Evolutionary conservation across 1,284 basidiomycete genomes (phyloP), one percentile per base, ranked within the genome.

Genomic region (Boletellus deceptivus): DNA sequence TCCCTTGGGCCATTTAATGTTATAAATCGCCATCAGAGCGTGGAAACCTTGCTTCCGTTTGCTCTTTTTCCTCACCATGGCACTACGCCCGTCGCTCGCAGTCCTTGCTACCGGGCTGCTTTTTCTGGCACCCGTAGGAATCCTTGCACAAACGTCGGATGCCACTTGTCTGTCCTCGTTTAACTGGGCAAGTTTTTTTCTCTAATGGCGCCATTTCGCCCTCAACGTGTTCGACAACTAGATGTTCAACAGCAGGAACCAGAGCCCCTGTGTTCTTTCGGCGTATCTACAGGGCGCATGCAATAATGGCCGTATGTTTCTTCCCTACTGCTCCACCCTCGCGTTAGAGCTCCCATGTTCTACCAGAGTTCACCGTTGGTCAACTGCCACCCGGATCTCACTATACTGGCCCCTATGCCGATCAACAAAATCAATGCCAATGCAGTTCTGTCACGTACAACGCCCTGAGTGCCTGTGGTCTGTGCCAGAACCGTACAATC

Each of bases 391-490:
- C 1, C 0, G 14, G 10, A 34, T 36, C 35, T 14, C 43, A 59
- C 20, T 71, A 70, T n/a, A 46, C 24, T 9, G 60, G 64, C 9
- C 70, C 68, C 22, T 44, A 40, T 13, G 54, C 17, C 31, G 11
- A 22, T 35, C 4, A 57, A 36, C 38, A 44, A 42, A 59, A 64
- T 27, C 2, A 13, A 5, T 73, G 72, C 46, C 51, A 59, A 35
- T 73, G 72, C 44, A 72, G 59, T 36, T 57, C 64, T 4, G 57
- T 73, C 40, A 57, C 62, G 1, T 72, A 73, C 47, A 61, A 54
- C 7, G n/a, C 62, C 31, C 35, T 71, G 11, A 66, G 63, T 35
- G 72, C 71, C 6, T 72, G 71, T 42, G 61, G 59, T 22, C 22
- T 57, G 18, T 72, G 71, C 50, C 71, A 74, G 43, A 59, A 60